Base-by-base conservation (phyloP, 2,329 filamentous ascomycete genomes). In the Magnaporthiopsis poae region DNA sequence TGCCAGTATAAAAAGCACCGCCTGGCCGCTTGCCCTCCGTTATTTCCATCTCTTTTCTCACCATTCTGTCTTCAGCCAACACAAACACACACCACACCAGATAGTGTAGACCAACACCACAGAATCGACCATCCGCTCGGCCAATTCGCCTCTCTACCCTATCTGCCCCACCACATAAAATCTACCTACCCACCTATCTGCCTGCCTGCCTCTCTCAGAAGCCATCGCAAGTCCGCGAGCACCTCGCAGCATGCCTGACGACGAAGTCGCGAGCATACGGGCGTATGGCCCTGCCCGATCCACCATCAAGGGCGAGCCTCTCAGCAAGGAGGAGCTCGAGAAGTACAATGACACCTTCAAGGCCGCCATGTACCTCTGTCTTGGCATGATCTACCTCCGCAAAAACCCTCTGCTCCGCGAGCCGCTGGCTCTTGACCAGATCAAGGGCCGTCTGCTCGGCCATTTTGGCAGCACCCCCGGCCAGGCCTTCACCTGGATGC, bases 381-480 rank as follows among this genome's bases (percentile, higher is more conserved):
- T 92, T 64, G 90, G 89, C 68, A 92, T 93, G 90, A 89, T 93
- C 71, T 92, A 92, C 73, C 84, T 93, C 67, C 85, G 84, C 70
- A 82, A 88, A 59, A 93, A 93, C 69, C 88, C 89, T 18, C 82
- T 93, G 15, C 84, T 93, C 61, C 83, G 83, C 68, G 85, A 91
- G 71, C 88, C 88, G 1, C 81, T 91, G 69, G 85, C 85, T 71
- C 78, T 84, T 39, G 86, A 90, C 66, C 88, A 92, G 73, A 80
- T 92, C 78, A 93, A 93, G 78, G 81, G 84, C 68, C 86, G 90
- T 70, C 80, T 92, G 11, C 80, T 93, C 2, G 90, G 90, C 59
- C 90, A 93, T 74, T 93, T 90, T 82, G 90, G 90, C 66, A 91
- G 88, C 2, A 89, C 90, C 64, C 87, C 90, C n/a, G 90, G 90